Base-by-base conservation (phyloP, 2,329 filamentous ascomycete species). In the Emericellopsis atlantica region DNA sequence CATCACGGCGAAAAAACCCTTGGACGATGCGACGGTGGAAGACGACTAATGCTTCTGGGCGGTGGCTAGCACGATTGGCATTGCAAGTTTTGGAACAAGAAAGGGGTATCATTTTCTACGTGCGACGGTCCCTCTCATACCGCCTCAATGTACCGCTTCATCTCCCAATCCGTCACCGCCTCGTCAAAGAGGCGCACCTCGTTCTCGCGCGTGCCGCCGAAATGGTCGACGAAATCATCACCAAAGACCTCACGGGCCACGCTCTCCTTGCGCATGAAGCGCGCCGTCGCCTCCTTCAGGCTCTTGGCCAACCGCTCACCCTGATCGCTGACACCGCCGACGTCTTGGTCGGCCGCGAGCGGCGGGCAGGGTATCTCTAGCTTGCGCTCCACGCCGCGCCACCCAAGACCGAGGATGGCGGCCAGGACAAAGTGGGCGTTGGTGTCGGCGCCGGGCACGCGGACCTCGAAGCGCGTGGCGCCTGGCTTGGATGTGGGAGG, bases 221-320 rank as follows among this genome's bases (percentile, higher is more conserved):
- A 98, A 60, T 96, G 92, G 14, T 96, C 89, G 4, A 98, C 92
- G 62, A 98, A 98, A 8, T 82, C 84, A 58, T 96, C 84, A 0
- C 92, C 92, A 60, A 98, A 85, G 0, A 95, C 84, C 57, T 96
- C 85, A 43, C 92, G 73, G n/a, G 92, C 92, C 14, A 96, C 71
- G 57, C 90, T 96, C 2, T 75, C 85, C 51, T 79, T 74, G 24
- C 76, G 67, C 66, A 74, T 81, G 54, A 98, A 95, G 37, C 75
- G 72, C 37, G 75, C 76, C 1, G 82, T 92, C 3, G 90, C 92
- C 54, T 95, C 89, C 51, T 82, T 83, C 43, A 98, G 60, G 43
- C 71, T 86, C 69, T 87, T 94, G 22, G 92, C 88, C 43, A 98
- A 62, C 36, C 89, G 70, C 45, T 79, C 71, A 1, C 89, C 89